Percentiles rank a stretch among this genome's conserved stretches.
phyloP scores from a whole-genome alignment of 495 filamentous ascomycete genomes.

The Apiosordaria backusii region DNA sequence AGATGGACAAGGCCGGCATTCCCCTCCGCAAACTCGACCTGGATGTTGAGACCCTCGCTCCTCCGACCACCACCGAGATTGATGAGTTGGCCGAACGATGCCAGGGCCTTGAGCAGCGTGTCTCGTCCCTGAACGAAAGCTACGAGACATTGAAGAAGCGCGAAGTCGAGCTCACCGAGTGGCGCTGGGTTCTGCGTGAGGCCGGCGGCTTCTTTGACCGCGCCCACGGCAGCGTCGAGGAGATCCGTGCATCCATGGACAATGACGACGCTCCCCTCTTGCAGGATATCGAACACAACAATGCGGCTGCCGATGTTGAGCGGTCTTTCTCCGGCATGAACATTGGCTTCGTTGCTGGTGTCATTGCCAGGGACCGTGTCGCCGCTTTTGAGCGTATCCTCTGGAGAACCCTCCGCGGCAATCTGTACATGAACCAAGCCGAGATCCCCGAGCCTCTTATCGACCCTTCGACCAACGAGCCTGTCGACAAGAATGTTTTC shows the following conservation, averaged over 20 bases:
- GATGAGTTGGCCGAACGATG: conserved; percentile 90
- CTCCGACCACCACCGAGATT: conserved; percentile 87
- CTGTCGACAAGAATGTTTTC: conserved; percentile 94
- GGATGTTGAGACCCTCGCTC: conserved; percentile 76
- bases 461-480: conserved; percentile 87
- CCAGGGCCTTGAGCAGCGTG: conserved; percentile 85
- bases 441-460: conserved; percentile 94
- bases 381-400: conserved; percentile 95
- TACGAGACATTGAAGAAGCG: conserved; percentile 97
- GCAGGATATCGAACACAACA: conserved; percentile 81
- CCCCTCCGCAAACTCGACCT: conserved; percentile 79
- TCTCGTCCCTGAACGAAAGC: conserved; percentile 89
- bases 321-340: conserved; percentile 93
- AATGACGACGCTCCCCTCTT: conserved; percentile 81
- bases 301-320: conserved; percentile 69
- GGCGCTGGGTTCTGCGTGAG: conserved; percentile 94
- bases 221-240: conserved; percentile 91
- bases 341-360: conserved; percentile 99
- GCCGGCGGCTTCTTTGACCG: conserved; percentile 96
- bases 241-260: conserved; percentile 88
- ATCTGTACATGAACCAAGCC: conserved; percentile 99
- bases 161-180: conserved; percentile 94
- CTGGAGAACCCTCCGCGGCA: conserved; percentile 93
- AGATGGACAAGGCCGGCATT: conserved; percentile 91
- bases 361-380: conserved; percentile 89